Conservation (phyloP, 768 basidiomycete species). For the Sistotremastrum suecicum region DNA sequence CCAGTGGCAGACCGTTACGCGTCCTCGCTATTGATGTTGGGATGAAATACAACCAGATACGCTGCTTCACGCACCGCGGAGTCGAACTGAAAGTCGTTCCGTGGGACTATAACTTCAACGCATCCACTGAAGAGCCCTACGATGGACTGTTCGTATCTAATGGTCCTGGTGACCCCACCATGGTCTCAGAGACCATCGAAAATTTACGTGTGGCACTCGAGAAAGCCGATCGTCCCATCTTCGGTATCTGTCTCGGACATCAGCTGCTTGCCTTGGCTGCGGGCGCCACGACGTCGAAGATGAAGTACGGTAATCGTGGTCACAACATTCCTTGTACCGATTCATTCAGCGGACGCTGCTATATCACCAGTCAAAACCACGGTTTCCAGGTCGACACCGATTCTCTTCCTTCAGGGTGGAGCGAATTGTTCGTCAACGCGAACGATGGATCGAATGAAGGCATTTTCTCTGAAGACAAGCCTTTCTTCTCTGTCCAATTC, state of each 20-base stretch:
- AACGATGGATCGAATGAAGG: conserved; percentile 98
- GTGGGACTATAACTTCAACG: conserved; percentile 87
- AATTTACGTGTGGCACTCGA: conserved; percentile 54
- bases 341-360: conserved; percentile 85
- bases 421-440: conserved; percentile 88
- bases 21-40: conserved; percentile 91
- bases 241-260: conserved; percentile 97
- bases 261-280: conserved; percentile 92
- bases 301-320: conserved; percentile 99
- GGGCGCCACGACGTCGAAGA: conserved; percentile 90
- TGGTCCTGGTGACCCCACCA: conserved; percentile 93
- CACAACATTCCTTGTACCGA: conserved; percentile 98
- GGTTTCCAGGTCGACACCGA: conserved; percentile 85
- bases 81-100: conserved; percentile 95
- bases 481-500: conserved; percentile 98
- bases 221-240: conserved; percentile 73
- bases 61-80: conserved; percentile 87
- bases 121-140: conserved; percentile 59
- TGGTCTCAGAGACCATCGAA: conserved; percentile 56
- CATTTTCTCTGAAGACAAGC: conserved; percentile 83
- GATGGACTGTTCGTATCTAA: conserved; percentile 97
- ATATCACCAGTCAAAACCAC: conserved; percentile 99
- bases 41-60: conserved; percentile 99
- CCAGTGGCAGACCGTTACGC: conserved; percentile 67
- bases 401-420: conserved; percentile 76